Evolutionary conservation across 257 asterid genomes (phyloP).

Genomic region (Plantago ovata): DNA sequence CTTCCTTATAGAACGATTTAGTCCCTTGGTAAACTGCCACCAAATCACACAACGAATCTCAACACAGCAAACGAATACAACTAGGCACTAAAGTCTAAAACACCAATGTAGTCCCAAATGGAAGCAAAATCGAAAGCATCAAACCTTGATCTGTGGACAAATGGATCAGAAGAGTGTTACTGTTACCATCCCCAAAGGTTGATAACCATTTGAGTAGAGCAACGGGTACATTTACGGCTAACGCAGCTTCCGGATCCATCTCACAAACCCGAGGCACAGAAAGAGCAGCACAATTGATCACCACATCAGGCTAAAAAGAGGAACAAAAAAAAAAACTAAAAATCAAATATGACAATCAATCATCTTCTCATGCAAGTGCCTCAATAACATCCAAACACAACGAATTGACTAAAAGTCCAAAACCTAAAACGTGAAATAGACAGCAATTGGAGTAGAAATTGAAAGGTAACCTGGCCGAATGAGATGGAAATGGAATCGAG

Average conservation of each 20-base stretch:
- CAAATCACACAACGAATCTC: slow-evolving; percentile 21
- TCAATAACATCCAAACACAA: no score
- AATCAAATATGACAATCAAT: no score
- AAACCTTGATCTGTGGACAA: slow-evolving; percentile 96
- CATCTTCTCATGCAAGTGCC: neutral
- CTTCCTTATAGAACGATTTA: slow-evolving; percentile 86
- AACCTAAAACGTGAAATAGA: neutral
- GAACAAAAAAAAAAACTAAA: neutral
- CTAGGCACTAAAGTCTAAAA: no score
- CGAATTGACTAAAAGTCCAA: slow-evolving; percentile 1
- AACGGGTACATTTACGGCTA: slow-evolving; percentile 80
- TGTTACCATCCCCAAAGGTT: slow-evolving; percentile 36
- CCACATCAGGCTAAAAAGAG: slow-evolving; percentile 79
- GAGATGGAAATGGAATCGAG: slow-evolving; percentile 43
- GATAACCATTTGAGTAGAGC: slow-evolving; percentile 79
- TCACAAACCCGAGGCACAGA: slow-evolving; percentile 90
- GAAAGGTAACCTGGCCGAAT: slow-evolving; percentile 62
- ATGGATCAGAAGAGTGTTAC: slow-evolving; percentile 58
- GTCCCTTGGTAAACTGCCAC: slow-evolving; percentile 87
- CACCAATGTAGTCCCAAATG: neutral
- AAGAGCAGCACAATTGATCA: slow-evolving; percentile 91
- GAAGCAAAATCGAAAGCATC: neutral
- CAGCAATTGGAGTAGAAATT: no score
- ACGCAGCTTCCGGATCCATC: slow-evolving; percentile 75
- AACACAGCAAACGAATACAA: neutral